A percentile compares a stretch with the other conserved stretches of the same genome.
Conservation (phyloP, 148 eudicot genomes). For the Persicaria maculosa region DNA sequence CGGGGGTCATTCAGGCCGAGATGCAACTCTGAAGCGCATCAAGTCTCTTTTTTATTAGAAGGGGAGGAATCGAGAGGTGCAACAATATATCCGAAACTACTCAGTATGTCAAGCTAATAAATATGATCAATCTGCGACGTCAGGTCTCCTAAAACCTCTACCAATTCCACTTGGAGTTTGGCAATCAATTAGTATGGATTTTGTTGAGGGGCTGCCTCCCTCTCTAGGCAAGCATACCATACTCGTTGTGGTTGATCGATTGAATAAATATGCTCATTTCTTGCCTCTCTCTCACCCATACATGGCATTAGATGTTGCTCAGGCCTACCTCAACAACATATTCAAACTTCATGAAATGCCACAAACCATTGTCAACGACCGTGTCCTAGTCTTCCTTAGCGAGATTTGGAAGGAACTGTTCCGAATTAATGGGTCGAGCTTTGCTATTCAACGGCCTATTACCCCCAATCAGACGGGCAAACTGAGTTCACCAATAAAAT, state of each 20-base stretch:
- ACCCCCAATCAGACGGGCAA: slow-evolving; percentile 1
- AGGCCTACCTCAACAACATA: too few species aligned
- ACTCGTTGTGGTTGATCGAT: neutral
- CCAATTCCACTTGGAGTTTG: neutral
- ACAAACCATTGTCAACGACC: too few species aligned
- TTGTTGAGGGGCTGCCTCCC: neutral
- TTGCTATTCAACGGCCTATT: neutral
- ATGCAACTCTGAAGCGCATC: neutral
- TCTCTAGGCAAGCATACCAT: neutral
- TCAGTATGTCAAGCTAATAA: neutral
- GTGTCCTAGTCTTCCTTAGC: neutral
- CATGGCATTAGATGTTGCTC: too few species aligned
- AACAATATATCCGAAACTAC: neutral
- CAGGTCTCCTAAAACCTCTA: neutral
- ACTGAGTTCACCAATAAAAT: neutral
- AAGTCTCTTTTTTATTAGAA: neutral
- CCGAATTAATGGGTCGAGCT: neutral
- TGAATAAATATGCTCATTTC: neutral
- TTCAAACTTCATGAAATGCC: too few species aligned
- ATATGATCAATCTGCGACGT: neutral
- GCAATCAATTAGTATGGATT: neutral
- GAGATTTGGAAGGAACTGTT: neutral
- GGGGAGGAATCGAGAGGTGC: neutral
- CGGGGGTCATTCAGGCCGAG: neutral
- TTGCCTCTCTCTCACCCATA: too few species aligned